A percentile compares a stretch with the other conserved stretches of the same genome.
Conservation (phyloP, 2,329 filamentous ascomycete genomes). For the Fusarium floridanum region DNA sequence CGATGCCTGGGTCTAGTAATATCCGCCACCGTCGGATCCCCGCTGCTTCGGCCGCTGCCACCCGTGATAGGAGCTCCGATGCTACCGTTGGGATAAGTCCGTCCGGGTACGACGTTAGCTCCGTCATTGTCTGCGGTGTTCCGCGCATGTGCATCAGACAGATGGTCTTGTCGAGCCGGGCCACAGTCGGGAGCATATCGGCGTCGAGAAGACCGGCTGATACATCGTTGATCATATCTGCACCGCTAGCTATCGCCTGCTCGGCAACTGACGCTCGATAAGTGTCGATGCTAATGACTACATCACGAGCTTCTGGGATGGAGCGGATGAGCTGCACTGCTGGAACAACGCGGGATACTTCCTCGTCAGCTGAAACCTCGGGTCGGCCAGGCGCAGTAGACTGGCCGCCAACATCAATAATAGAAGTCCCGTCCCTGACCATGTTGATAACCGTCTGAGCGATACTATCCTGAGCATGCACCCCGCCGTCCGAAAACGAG, state of each 20-base stretch:
- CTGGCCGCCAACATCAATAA: slow-evolving; percentile 94
- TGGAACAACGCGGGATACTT: slow-evolving; percentile 82
- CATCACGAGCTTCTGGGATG: slow-evolving; percentile 69
- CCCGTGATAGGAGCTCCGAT: slow-evolving; percentile 75
- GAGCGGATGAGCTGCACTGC: slow-evolving; percentile 80
- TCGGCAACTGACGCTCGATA: slow-evolving; percentile 88
- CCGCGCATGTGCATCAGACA: slow-evolving; percentile 95
- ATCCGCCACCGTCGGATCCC: slow-evolving; percentile 95
- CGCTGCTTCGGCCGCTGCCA: slow-evolving; percentile 80
- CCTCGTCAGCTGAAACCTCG: slow-evolving; percentile 78
- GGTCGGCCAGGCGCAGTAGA: slow-evolving; percentile 85
- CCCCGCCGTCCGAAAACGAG: slow-evolving; percentile 93
- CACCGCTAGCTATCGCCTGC: slow-evolving; percentile 80
- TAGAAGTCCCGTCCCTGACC: slow-evolving; percentile 78
- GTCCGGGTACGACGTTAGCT: slow-evolving; percentile 74
- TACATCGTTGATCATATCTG: slow-evolving; percentile 95
- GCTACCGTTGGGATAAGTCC: slow-evolving; percentile 76
- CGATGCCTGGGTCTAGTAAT: slow-evolving; percentile 91
- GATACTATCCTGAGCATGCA: slow-evolving; percentile 68
- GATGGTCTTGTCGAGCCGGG: slow-evolving; percentile 81
- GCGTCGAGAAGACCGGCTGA: slow-evolving; percentile 84
- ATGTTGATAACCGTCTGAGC: slow-evolving; percentile 70
- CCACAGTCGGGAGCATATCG: slow-evolving; percentile 85
- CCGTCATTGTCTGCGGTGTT: slow-evolving; percentile 84
- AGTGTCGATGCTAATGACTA: slow-evolving; percentile 92